Evolutionary conservation across 2,329 filamentous ascomycete genomes (phyloP).

Genomic region (Neofusicoccum sp.): DNA sequence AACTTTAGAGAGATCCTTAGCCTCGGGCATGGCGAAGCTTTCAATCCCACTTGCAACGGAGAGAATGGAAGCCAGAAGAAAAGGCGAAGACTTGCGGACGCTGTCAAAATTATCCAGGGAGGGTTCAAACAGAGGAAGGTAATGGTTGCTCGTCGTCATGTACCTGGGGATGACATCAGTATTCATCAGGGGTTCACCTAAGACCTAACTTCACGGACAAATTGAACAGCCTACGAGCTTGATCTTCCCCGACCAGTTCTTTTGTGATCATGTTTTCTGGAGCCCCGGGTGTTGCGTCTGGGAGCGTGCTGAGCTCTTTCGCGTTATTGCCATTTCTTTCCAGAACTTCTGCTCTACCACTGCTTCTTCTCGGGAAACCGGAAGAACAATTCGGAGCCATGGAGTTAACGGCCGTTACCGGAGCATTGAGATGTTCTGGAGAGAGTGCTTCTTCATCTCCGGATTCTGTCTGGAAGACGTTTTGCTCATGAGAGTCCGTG

Average conservation of each 20-base stretch:
- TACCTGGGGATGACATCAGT: neutral
- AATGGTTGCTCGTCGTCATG: neutral
- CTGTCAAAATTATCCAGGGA: neutral
- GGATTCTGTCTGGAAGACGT: no score
- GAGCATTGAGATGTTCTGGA: constrained; percentile 3
- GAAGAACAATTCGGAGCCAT: neutral
- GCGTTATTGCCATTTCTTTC: no score
- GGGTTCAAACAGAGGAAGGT: neutral
- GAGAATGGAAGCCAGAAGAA: neutral
- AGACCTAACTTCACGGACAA: neutral
- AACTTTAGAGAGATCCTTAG: neutral
- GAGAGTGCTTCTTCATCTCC: neutral
- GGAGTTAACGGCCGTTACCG: neutral
- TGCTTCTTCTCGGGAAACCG: neutral
- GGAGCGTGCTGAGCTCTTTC: no score
- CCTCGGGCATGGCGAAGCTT: neutral
- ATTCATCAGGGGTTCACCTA: neutral
- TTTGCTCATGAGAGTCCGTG: neutral
- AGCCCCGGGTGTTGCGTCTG: no score
- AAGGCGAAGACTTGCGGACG: neutral
- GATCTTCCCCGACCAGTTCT: neutral
- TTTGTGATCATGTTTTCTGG: neutral
- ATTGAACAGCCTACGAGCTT: constrained; percentile 1
- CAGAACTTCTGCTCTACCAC: no score
- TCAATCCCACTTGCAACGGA: neutral